phyloP scores from a whole-genome alignment of 805 yeast genomes.

The Clavispora fructus region DNA sequence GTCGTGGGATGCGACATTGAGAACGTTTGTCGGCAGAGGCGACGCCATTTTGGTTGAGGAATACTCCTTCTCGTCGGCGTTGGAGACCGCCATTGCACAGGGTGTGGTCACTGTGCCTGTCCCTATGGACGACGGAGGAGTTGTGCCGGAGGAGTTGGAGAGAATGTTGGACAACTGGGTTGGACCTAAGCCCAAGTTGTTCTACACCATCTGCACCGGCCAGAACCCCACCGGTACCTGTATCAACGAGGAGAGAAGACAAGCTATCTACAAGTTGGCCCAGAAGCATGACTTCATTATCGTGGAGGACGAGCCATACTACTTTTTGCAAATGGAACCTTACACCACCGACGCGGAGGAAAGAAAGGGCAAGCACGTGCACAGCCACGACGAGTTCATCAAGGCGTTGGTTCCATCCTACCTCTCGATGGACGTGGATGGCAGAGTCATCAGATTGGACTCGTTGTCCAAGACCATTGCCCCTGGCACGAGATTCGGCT shows the following conservation, averaged over 20 bases:
- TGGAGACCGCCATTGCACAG: slow-evolving; percentile 73
- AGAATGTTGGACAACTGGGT: slow-evolving; percentile 64
- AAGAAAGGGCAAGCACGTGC: slow-evolving; percentile 29
- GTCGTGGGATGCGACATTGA: slow-evolving; percentile 76
- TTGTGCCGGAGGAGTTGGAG: slow-evolving; percentile 67
- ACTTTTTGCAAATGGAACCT: slow-evolving; percentile 87
- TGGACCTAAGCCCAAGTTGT: slow-evolving; percentile 71
- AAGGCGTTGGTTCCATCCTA: slow-evolving; percentile 69
- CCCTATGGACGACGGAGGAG: slow-evolving; percentile 73
- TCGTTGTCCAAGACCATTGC: slow-evolving; percentile 89
- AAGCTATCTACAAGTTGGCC: slow-evolving; percentile 68
- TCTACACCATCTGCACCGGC: slow-evolving; percentile 92
- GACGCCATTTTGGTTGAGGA: slow-evolving; percentile 84
- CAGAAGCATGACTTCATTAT: slow-evolving; percentile 81
- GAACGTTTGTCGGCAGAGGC: slow-evolving; percentile 72
- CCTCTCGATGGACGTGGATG: slow-evolving; percentile 72
- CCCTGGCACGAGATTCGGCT: slow-evolving; percentile 85
- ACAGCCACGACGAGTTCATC: slow-evolving; percentile 59
- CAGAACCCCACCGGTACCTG: slow-evolving; percentile 97
- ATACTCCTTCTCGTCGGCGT: slow-evolving; percentile 75
- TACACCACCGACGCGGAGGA: slow-evolving; percentile 45
- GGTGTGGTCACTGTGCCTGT: slow-evolving; percentile 68
- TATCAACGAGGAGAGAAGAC: slow-evolving; percentile 70
- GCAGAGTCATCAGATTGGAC: slow-evolving; percentile 85
- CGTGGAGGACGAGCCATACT: slow-evolving; percentile 96